Evolutionary conservation across 2,329 filamentous ascomycete genomes (phyloP).

Genomic region (Penicillium paneum): DNA sequence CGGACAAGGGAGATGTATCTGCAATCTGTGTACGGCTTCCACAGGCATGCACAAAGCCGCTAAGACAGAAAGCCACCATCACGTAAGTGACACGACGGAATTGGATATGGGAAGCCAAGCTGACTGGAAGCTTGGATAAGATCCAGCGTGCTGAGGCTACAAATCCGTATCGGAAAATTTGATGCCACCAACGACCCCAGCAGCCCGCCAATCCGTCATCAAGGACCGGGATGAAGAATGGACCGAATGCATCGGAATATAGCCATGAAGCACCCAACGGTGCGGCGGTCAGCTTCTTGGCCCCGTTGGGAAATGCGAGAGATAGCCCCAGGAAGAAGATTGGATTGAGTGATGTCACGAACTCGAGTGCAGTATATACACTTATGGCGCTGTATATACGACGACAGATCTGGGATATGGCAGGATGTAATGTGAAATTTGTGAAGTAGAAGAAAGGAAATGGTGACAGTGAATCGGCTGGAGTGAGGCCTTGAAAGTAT

Average conservation of each 20-base stretch:
- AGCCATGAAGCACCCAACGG: conserved; percentile 59
- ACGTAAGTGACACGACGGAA: conserved; percentile 25
- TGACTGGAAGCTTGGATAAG: conserved; percentile 28
- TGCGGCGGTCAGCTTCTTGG: conserved; percentile 59
- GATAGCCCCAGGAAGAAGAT: conserved; percentile 57
- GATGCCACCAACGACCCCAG: conserved; percentile 90
- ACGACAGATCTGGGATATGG: conserved; percentile 55
- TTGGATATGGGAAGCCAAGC: conserved; percentile 12
- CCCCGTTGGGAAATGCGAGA: conserved; percentile 48
- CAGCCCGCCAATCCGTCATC: conserved; percentile 72
- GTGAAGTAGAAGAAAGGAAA: conserved; percentile 45
- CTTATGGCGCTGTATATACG: conserved; percentile 54
- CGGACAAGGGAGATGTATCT: conserved; percentile 53
- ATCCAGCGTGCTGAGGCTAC: conserved; percentile 40
- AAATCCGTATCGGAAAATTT: conserved; percentile 70
- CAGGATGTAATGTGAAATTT: conserved; percentile 38
- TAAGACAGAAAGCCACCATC: conserved; percentile 34
- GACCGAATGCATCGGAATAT: conserved; percentile 59
- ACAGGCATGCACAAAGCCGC: conserved; percentile 59
- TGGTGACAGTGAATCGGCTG: conserved; percentile 44
- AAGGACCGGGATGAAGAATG: conserved; percentile 37
- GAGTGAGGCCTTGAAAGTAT: conserved; percentile 65
- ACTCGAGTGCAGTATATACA: conserved; percentile 59
- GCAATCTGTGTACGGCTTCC: conserved; percentile 68
- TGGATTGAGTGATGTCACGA: conserved; percentile 60